These are phyloP conservation scores for Stromatinia cepivora DNA, from an alignment of 2,329 filamentous ascomycete genomes.

Conservation along the genomic window DNA sequence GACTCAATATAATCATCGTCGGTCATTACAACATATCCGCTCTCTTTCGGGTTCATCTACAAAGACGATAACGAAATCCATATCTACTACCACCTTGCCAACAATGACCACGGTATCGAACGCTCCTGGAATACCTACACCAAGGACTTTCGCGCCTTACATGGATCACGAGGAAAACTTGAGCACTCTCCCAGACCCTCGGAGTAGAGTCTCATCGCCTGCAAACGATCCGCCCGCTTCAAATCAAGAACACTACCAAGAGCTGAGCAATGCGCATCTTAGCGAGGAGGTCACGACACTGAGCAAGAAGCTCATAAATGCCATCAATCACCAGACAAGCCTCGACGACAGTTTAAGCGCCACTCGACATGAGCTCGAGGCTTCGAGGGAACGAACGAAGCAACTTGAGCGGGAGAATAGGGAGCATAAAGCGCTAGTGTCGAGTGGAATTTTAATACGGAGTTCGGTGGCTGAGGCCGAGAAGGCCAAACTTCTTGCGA, in stretches of 20 bases:
- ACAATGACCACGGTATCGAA: conserved; percentile 42
- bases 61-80: conserved; percentile 41
- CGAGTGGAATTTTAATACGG: conserved; percentile 73
- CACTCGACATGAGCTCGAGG: conserved; percentile 79
- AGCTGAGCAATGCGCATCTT: conserved; percentile 49
- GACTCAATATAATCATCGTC: conserved; percentile 47
- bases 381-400: conserved; percentile 64
- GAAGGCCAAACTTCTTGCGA: conserved; percentile 58
- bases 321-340: conserved; percentile 92
- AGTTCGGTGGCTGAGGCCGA: conserved; percentile 74
- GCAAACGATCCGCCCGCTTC: conserved; percentile 42
- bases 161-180: conserved; percentile 59
- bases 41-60: conserved; percentile 18
- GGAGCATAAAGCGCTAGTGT: conserved; percentile 68
- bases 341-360: conserved; percentile 85
- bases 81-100: conserved; percentile 44
- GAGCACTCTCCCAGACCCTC: conserved; percentile 68
- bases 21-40: conserved; percentile 20
- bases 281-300: conserved; percentile 80
- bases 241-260: conserved; percentile 52
- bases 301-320: conserved; percentile 94
- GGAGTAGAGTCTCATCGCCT: conserved; percentile 54
- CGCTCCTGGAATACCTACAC: conserved; percentile 31
- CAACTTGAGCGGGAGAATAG: conserved; percentile 62
- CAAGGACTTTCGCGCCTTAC: conserved; percentile 41